Conservation (phyloP, 805 yeast species). For the Suhomyces kilbournensis region DNA sequence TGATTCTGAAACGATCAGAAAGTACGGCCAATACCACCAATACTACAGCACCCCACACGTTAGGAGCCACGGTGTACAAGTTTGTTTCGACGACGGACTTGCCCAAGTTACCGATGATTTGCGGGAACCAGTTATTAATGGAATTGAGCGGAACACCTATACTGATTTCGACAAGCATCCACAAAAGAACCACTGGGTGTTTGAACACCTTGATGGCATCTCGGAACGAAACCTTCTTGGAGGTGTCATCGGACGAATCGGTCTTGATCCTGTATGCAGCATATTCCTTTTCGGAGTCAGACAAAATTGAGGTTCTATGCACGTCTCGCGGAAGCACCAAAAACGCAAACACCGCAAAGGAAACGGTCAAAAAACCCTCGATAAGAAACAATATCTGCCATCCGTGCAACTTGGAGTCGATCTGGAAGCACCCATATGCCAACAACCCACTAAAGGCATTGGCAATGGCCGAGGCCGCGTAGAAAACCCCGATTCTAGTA, state of each 20-base stretch:
- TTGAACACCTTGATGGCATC: constrained; percentile 44
- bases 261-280: constrained; percentile 39
- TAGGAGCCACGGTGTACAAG: constrained; percentile 48
- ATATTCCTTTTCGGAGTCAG: constrained; percentile 38
- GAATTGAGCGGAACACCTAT: constrained; percentile 50
- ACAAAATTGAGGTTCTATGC: constrained; percentile 32
- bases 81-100: constrained; percentile 41
- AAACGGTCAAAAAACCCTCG: constrained; percentile 43
- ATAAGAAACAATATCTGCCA: constrained; percentile 49
- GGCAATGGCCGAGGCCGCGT: constrained; percentile 33
- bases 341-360: constrained; percentile 30
- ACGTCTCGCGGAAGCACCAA: constrained; percentile 37
- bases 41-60: constrained; percentile 45
- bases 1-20: constrained; percentile 38
- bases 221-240: constrained; percentile 31
- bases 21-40: constrained; percentile 36
- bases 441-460: constrained; percentile 39
- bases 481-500: constrained; percentile 33
- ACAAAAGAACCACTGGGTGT: constrained; percentile 43
- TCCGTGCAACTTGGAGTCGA: constrained; percentile 36
- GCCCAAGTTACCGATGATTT: constrained; percentile 37
- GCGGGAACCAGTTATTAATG: constrained; percentile 51
- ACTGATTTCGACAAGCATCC: constrained; percentile 44
- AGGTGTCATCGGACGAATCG: constrained; percentile 44
- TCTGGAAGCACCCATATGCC: constrained; percentile 37